Percentiles rank a stretch among this genome's conserved stretches.
Evolutionary conservation across 177 flowering plant species (phyloP).

Genomic region (Tripterygium wilfordii): DNA sequence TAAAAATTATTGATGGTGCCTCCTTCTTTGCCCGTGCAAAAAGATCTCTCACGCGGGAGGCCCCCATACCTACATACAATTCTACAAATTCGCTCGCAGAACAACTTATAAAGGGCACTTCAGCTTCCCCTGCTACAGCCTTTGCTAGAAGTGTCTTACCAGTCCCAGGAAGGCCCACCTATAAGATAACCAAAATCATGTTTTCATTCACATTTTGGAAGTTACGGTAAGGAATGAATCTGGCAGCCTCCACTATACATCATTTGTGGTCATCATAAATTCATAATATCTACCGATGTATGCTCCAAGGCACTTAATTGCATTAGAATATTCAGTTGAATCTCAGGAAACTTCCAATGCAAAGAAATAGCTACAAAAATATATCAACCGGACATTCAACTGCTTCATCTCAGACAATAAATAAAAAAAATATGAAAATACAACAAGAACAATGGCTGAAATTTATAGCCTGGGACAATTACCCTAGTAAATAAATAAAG

Average conservation of each 20-base stretch:
- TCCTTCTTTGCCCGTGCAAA: conserved; percentile 95
- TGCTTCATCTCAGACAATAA: too few relatives aligned
- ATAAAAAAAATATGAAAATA: too few relatives aligned
- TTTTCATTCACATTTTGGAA: neutral
- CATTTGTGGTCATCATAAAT: too few relatives aligned
- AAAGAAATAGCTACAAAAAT: too few relatives aligned
- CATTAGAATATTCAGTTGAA: too few relatives aligned
- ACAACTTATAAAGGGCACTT: conserved; percentile 95
- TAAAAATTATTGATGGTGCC: conserved; percentile 96
- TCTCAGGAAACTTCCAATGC: too few relatives aligned
- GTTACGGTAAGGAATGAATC: neutral
- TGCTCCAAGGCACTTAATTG: too few relatives aligned
- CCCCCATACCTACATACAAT: conserved; percentile 99
- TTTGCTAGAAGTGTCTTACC: conserved; percentile 98
- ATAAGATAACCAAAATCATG: conserved; percentile 20
- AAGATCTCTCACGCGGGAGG: conserved; percentile 95
- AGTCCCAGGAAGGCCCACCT: conserved; percentile 99
- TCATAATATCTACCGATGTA: too few relatives aligned
- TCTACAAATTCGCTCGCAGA: conserved; percentile 99
- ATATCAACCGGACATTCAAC: too few relatives aligned
- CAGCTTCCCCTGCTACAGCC: conserved; percentile 99
- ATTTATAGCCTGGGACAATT: too few relatives aligned
- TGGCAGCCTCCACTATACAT: neutral
- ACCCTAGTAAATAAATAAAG: too few relatives aligned
- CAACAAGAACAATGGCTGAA: too few relatives aligned